Conservation (phyloP, 768 basidiomycete genomes). For the Mycena galopus region DNA sequence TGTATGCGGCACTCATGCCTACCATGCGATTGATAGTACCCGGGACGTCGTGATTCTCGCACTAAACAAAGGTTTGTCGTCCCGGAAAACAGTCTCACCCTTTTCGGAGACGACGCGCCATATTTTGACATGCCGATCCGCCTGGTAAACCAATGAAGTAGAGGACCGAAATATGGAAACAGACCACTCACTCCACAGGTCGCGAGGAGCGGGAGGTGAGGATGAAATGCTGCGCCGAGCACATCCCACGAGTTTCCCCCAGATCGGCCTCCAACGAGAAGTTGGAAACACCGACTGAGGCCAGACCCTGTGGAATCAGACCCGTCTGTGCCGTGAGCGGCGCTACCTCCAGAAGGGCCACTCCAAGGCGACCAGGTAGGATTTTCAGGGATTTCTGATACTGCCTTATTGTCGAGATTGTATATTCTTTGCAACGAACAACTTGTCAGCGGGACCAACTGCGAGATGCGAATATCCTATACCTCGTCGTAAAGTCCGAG, state of each 20-base stretch:
- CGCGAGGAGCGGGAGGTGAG: conserved; percentile 72
- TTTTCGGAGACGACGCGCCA: conserved; percentile 68
- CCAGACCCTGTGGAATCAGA: conserved; percentile 73
- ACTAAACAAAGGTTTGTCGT: conserved; percentile 85
- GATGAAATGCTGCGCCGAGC: conserved; percentile 78
- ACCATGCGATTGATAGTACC: conserved; percentile 77
- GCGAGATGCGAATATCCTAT: background rate
- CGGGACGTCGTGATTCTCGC: conserved; percentile 76
- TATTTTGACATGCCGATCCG: conserved; percentile 82
- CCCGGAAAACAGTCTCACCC: conserved; percentile 58
- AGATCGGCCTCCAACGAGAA: conserved; percentile 78
- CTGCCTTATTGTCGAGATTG: conserved; percentile 59
- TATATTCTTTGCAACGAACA: conserved; percentile 75
- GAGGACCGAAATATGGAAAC: background rate
- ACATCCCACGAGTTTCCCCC: conserved; percentile 83
- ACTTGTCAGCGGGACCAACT: background rate
- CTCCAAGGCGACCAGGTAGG: conserved; percentile 69
- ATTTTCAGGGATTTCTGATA: conserved; percentile 57
- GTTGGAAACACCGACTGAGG: conserved; percentile 70
- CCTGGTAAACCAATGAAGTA: conserved; percentile 52
- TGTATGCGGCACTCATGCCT: background rate
- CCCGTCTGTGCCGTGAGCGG: conserved; percentile 77
- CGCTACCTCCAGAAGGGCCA: conserved; percentile 68
- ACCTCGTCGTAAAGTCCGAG: conserved; percentile 70
- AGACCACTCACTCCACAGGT: conserved; percentile 78